Evolutionary conservation across 176 grass and related monocot genomes (phyloP), one percentile per base, ranked within the genome.

Genomic region (Typha latifolia): DNA sequence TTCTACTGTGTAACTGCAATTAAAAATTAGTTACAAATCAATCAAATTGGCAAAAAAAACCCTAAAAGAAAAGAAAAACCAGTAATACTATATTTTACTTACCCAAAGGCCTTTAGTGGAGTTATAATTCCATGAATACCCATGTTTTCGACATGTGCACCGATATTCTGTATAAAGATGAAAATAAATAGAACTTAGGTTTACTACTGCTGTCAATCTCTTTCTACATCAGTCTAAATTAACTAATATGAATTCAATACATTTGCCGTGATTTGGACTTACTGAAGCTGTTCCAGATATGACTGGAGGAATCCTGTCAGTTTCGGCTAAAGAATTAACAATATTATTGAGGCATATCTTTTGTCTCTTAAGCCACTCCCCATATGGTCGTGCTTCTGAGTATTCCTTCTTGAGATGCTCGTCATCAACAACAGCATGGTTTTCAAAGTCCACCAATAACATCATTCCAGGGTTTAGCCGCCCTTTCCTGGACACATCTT

Each of bases 401-500:
- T 90, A 99, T 47, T 93, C 86, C 61, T 85, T 62, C 74, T 99
- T 99, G 49, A 99, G 67, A 47, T 68, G 86, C 72, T 93, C 94
- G 81, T 99, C 94, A 74, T 99, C 89, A 37, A 99, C 89, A 66
- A 99, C 84, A 72, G 48, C 82, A 56, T 87, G 94, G 67, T 99
- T 99, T 68, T 99, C 89, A 34, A 99, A 99, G 77, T 99, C 94
- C 55, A 99, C 94, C 32, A 99, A 74, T 34, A 99, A 67, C 94
- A 99, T 99, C 94, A 99, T 99, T 68, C 94, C 94, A 73, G 94
- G 94, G 71, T 99, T 93, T 14, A 99, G 74, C 48, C 94, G 85
- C 64, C 94, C 94, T 77, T 99, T 99, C 73, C 84, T 90, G 50
- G 76, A 69, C 49, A 99, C 89, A 71, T 99, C 89, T 77, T 81